Percentiles rank a stretch among this genome's conserved stretches.
These are phyloP conservation scores for Serpula lacrymans DNA, from an alignment of 768 basidiomycete species.

Conservation along the genomic window DNA sequence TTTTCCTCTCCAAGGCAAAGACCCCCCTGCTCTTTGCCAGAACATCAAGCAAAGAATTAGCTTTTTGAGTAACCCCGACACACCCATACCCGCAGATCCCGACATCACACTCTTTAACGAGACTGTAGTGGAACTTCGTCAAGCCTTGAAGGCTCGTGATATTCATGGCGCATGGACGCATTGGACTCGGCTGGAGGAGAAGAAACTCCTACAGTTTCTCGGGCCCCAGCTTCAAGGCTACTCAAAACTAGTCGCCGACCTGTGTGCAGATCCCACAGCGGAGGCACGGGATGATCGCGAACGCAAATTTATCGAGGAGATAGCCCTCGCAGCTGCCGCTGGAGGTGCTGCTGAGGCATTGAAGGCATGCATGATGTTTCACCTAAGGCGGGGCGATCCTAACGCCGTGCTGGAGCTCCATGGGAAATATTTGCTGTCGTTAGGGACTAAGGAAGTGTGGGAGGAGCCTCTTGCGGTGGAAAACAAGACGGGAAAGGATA, in stretches of 20 bases:
- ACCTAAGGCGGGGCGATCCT: constrained; percentile 41
- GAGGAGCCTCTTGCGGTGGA: constrained; percentile 9
- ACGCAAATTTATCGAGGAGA: constrained; percentile 35
- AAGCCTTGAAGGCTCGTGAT: constrained; percentile 35
- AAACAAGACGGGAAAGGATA: constrained; percentile 8
- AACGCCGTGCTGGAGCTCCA: constrained; percentile 44
- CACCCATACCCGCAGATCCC: constrained; percentile 19
- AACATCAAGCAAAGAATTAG: constrained; percentile 15
- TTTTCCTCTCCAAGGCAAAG: constrained; percentile 7
- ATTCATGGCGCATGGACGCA: constrained; percentile 21
- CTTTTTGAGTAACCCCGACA: constrained; percentile 4
- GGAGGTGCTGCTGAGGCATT: constrained; percentile 45
- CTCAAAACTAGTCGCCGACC: constrained; percentile 32
- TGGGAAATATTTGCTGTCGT: constrained; percentile 28
- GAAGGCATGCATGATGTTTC: constrained; percentile 44
- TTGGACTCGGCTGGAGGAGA: constrained; percentile 43
- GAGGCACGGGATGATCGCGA: constrained; percentile 25
- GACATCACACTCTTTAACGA: constrained; percentile 34
- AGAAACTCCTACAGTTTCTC: constrained; percentile 43
- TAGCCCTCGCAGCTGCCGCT: constrained; percentile 49
- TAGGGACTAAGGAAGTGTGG: constrained; percentile 14
- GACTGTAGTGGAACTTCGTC: constrained; percentile 34
- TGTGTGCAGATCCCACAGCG: constrained; percentile 15
- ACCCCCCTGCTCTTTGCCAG: constrained; percentile 20
- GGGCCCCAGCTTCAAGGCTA: constrained; percentile 40